These are phyloP conservation scores for Pyricularia grisea DNA, from an alignment of 2,329 filamentous ascomycete species.

Conservation along the genomic window DNA sequence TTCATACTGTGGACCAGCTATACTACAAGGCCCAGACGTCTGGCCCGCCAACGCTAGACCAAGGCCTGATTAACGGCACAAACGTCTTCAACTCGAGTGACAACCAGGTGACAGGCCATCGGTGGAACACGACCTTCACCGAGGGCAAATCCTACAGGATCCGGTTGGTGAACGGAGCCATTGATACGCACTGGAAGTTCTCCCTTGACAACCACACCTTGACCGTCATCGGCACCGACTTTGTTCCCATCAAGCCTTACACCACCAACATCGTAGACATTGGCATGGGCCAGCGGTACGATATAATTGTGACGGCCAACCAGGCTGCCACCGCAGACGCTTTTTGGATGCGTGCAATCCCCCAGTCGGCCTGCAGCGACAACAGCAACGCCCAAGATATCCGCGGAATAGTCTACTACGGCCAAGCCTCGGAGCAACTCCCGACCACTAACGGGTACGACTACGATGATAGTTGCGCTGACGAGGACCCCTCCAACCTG, in stretches of 20 bases:
- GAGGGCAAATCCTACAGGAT: slow-evolving; percentile 46
- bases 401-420: not conserved
- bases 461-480: not conserved
- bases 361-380: slow-evolving; percentile 1
- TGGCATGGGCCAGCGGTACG: slow-evolving; percentile 39
- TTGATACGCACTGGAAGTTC: slow-evolving; percentile 41
- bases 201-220: slow-evolving; percentile 52
- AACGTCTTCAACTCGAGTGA: not conserved
- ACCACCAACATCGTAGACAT: slow-evolving; percentile 50
- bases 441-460: not conserved
- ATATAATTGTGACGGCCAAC: slow-evolving; percentile 27
- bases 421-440: not conserved
- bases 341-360: slow-evolving; percentile 18
- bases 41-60: slow-evolving; percentile 14
- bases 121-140: not conserved
- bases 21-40: slow-evolving; percentile 15
- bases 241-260: slow-evolving; percentile 53
- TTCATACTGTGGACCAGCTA: slow-evolving; percentile 30
- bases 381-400: not conserved
- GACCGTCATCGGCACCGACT: slow-evolving; percentile 56
- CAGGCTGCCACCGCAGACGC: slow-evolving; percentile 7
- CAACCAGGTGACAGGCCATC: not conserved
- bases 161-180: slow-evolving; percentile 48
- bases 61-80: slow-evolving; percentile 5
- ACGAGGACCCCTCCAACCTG: not conserved